Base-by-base conservation (phyloP, 179 eudicot genomes). In the Heliamphora pulchella region DNA sequence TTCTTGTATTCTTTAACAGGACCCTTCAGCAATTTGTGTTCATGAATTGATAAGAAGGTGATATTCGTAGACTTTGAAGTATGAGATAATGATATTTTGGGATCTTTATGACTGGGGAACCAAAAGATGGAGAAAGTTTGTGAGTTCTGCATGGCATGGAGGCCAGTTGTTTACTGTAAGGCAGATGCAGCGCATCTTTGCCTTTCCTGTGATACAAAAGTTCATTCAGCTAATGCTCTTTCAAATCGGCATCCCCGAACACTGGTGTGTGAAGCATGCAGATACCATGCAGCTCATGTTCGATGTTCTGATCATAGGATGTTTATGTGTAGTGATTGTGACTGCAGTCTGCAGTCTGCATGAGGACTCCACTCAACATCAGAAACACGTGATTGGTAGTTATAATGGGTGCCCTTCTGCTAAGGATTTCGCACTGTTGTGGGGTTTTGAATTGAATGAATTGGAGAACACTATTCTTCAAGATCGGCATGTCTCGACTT, bases 161-260 rank as follows among this genome's bases (percentile, higher is more conserved):
- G 86, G 71, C 87, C 97, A 73, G 79, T 89, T 15, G 89, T 92
- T 44, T 92, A 87, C 89, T 92, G 97, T 79, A 84, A 87, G 73
- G 86, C 97, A 50, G 94, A 92, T 79, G 86, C 91, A 39, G 97
- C 94, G 63, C 85, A 85, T 74, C 91, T 92, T 31, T 92, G 97
- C 78, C 91, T 92, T 4, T 83, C 86, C 2, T 91, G 97, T 73
- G 97, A 92, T 80, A 81, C 91, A 2, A 92, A 86, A 71, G 91
- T 91, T 68, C 97, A 92, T 81, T 88, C 94, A 44, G 97, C 97
- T 2, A 92, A 92, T 81, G 89, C 93, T 14, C 91, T 92, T 51
- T 92, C 94, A 8, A 86, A 83, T 70, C 84, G 90, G n/a, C 97
- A 92, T 54, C 84, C 87, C 0, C 86, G 94, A 0, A 82, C 89